Conservation (phyloP, 176 grass and related monocot genomes). For the Lolium perenne region DNA sequence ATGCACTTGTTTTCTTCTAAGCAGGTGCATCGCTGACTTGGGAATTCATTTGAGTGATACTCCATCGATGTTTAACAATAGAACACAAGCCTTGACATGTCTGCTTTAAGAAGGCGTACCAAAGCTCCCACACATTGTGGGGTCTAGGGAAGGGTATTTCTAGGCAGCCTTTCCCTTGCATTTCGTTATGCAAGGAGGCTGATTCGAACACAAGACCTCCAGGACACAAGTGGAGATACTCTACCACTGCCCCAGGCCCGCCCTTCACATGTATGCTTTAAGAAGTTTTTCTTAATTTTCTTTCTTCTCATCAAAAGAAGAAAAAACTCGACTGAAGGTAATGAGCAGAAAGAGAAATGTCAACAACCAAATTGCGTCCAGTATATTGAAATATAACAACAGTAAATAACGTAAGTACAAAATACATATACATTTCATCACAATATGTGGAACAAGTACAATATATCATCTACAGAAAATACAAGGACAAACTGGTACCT, state of each 20-base stretch:
- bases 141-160: too few species aligned
- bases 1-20: background rate
- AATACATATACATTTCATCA: background rate
- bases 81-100: background rate
- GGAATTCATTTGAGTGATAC: conserved; percentile 3
- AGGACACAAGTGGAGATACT: too few species aligned
- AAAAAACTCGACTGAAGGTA: conserved; percentile 36
- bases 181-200: too few species aligned
- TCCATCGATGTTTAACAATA: background rate
- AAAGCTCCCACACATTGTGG: too few species aligned
- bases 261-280: background rate
- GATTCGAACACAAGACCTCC: too few species aligned
- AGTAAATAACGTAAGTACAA: background rate
- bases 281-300: background rate
- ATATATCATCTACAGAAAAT: conserved; percentile 28
- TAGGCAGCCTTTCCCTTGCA: too few species aligned
- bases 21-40: background rate
- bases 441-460: background rate
- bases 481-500: background rate
- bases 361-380: conserved; percentile 18
- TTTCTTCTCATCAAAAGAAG: background rate
- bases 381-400: conserved; percentile 20
- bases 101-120: background rate
- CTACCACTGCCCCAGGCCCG: too few species aligned
- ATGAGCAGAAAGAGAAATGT: conserved; percentile 22